Base-by-base conservation (phyloP, 345 rosid species). In the Salix viminalis region DNA sequence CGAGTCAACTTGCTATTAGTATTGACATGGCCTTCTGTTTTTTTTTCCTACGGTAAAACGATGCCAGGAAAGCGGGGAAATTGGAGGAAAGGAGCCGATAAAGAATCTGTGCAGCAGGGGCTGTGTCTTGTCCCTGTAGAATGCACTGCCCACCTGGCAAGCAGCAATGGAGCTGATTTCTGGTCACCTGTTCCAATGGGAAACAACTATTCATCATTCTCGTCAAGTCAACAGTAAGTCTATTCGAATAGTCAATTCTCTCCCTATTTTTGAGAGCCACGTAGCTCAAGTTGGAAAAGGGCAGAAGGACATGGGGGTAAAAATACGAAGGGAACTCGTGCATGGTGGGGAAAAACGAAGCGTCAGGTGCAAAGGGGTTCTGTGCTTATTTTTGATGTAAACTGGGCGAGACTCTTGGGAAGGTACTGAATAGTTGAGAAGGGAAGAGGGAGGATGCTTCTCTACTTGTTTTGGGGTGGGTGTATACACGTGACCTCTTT, bases 151-250 rank as follows among this genome's bases (percentile, higher is more conserved):
- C 92, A 87, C 79, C 91, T 90, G 83, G 91, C 81, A 6, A 85
- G 77, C 69, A 82, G 81, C 75, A 93, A 90, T 74, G 98, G 99
- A 21, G 97, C 97, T 15, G 97, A 95, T 89, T 89, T 86, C 77
- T 95, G 98, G 97, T 90, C 96, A 66, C 94, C 97, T 30, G 89
- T 89, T 32, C 83, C 90, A 5, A 87, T 65, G 84, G 83, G 79
- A 50, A 84, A 74, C 72, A 73, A 85, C 69, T 50, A 75, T 28
- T 72, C 80, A 54, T 58, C 72, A 7, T 30, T 75, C 19, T 61
- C 69, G 26, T 28, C 79, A 70, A 54, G 72, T 30, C 26, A 46
- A 70, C 65, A 66, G 73, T 76, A 18, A 76, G 41, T 30, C 18
- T 23, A 5, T 7, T 21, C 32, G 0, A n/a, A 34, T 12, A 23